phyloP scores from a whole-genome alignment of 768 basidiomycete species.

The Xerocomellus intermedius region DNA sequence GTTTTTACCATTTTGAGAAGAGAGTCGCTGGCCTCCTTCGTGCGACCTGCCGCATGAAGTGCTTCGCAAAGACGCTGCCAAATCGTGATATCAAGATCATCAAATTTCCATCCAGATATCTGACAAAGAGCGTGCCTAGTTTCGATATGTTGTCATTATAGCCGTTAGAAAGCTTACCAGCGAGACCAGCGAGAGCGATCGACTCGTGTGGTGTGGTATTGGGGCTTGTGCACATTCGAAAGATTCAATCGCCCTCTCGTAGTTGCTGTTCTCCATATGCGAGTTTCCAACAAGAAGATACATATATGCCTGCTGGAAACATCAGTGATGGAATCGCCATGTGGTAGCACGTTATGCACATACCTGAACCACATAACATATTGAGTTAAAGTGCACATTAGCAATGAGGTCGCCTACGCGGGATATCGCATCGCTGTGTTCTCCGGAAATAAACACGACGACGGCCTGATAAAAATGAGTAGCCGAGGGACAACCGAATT shows the following conservation, averaged over 20 bases:
- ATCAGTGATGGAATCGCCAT: neutral
- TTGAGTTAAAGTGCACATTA: neutral
- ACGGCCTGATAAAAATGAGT: neutral
- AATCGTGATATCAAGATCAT: neutral
- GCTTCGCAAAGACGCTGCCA: neutral
- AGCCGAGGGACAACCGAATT: too few relatives aligned
- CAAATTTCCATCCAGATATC: constrained; percentile 13
- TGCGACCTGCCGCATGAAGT: neutral
- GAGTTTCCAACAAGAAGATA: constrained; percentile 1
- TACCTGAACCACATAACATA: constrained; percentile 1
- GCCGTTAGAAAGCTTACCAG: neutral
- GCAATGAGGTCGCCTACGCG: neutral
- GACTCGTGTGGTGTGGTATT: neutral
- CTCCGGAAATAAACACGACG: neutral
- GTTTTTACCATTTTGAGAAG: neutral
- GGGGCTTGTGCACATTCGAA: neutral
- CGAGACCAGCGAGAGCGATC: neutral
- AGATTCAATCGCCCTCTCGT: neutral
- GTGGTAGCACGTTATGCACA: neutral
- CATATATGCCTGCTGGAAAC: neutral
- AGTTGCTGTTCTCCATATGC: neutral
- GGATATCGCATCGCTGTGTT: constrained; percentile 1
- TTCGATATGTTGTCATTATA: neutral
- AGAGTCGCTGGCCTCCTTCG: neutral
- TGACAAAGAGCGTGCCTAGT: neutral